Evolutionary conservation across 768 basidiomycete species (phyloP), one percentile per base, ranked within the genome.

Genomic region (Serendipita vermifera): DNA sequence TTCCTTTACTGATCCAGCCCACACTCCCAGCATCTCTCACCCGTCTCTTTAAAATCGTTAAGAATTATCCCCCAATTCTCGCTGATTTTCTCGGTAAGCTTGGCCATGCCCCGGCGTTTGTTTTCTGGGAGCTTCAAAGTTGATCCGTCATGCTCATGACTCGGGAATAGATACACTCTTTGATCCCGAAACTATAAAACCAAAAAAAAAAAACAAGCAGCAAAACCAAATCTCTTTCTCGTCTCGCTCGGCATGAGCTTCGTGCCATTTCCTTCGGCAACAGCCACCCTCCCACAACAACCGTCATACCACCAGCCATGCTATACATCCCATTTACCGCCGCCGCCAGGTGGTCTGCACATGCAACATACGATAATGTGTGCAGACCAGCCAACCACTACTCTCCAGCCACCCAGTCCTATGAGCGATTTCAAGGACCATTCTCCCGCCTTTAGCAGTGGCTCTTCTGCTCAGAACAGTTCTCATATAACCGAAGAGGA

Each of bases 321-420:
- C n/a, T n/a, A n/a, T n/a, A n/a, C n/a, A n/a, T n/a, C n/a, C n/a
- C n/a, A n/a, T n/a, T n/a, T n/a, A n/a, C n/a, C n/a, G n/a, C n/a
- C n/a, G n/a, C n/a, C 46, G 9, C 46, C 26, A n/a, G 46, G 46
- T 26, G 46, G 46, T 51, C 46, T 51, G 46, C 32, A 51, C 46
- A 51, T 31, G 32, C 26, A 22, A 31, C 32, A 51, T 51, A 51
- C 46, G 46, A 51, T 51, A 22, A 51, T 31, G 46, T 51, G 46
- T 51, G 24, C 46, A 51, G 46, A 51, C 46, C 46, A 51, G 22
- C 46, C 46, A 31, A 27, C 46, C 24, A n/a, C 24, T 31, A 15
- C n/a, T 7, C 24, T 31, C 46, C 22, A 22, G n/a, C 39, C 5
- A 17, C 15, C 5, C n/a, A 51, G 15, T 51, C 46, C 46, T 9